Evolutionary conservation across 306 rosid species (phyloP).

Genomic region (Lupinus albus): DNA sequence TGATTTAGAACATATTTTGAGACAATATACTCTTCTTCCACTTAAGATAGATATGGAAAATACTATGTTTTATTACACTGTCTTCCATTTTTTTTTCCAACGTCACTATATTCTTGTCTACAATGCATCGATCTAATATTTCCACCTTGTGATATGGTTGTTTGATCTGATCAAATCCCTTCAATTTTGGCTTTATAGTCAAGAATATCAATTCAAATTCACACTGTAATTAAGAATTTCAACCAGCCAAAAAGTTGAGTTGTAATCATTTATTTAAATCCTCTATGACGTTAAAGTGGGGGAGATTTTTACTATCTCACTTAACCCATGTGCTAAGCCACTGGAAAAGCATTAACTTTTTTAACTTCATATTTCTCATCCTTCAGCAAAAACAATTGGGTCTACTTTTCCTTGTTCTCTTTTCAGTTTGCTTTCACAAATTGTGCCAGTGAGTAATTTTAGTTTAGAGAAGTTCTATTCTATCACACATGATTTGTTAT

Average conservation of each 20-base stretch:
- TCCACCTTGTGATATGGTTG: conserved; percentile 9
- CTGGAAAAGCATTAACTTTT: conserved; percentile 48
- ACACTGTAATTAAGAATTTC: conserved; percentile 35
- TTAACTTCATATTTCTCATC: conserved; percentile 49
- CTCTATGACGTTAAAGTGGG: conserved; percentile 53
- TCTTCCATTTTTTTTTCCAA: too few species aligned
- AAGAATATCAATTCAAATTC: conserved; percentile 36
- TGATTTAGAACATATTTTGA: too few species aligned
- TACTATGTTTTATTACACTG: conserved; percentile 10
- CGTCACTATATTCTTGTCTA: conserved; percentile 34
- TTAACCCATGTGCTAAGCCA: conserved; percentile 69
- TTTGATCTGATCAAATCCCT: conserved; percentile 31
- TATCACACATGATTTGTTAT: too few species aligned
- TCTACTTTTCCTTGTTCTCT: neutral
- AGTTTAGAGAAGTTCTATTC: too few species aligned
- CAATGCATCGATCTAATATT: neutral
- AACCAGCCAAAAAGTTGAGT: conserved; percentile 39
- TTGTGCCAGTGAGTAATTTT: too few species aligned
- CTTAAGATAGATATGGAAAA: conserved; percentile 39
- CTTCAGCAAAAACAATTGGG: conserved; percentile 35
- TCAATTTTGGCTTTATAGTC: conserved; percentile 49
- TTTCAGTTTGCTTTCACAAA: conserved; percentile 37
- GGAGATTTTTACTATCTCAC: conserved; percentile 49
- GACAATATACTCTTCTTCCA: too few species aligned
- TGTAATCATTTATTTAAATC: conserved; percentile 60